These are phyloP conservation scores for Luzula sylvatica DNA, from an alignment of 176 grass and related monocot genomes.

Conservation along the genomic window DNA sequence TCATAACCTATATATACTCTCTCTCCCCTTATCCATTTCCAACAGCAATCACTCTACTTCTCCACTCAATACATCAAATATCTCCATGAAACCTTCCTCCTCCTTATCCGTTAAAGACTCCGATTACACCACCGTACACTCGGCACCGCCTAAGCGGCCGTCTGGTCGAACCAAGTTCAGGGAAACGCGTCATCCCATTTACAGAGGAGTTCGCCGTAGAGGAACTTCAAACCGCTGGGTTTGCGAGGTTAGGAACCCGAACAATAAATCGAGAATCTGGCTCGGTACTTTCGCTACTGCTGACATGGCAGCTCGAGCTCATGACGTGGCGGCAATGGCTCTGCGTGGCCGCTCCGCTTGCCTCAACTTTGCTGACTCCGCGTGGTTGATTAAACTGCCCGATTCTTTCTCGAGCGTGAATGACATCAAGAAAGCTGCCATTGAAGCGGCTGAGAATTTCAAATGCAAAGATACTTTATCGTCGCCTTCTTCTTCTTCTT, in stretches of 20 bases:
- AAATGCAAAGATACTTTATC: not conserved
- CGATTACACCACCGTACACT: not conserved
- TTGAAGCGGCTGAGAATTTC: constrained; percentile 36
- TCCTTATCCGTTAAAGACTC: not conserved
- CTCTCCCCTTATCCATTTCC: not conserved
- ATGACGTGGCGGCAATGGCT: constrained; percentile 46
- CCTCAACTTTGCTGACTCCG: constrained; percentile 8
- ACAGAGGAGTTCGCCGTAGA: constrained; percentile 54
- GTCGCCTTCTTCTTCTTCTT: not conserved
- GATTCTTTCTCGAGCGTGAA: constrained; percentile 1
- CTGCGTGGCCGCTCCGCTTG: constrained; percentile 11
- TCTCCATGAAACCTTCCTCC: not conserved
- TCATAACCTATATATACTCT: constrained; percentile 24
- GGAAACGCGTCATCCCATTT: constrained; percentile 78
- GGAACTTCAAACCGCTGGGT: constrained; percentile 46
- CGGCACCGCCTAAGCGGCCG: constrained; percentile 37
- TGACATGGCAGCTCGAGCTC: constrained; percentile 55
- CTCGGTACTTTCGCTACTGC: constrained; percentile 76
- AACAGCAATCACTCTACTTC: not conserved
- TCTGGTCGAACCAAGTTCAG: constrained; percentile 71
- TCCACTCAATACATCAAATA: not conserved
- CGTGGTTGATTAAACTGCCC: constrained; percentile 13
- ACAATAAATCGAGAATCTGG: constrained; percentile 49
- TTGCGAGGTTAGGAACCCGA: constrained; percentile 64
- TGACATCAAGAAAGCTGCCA: constrained; percentile 22